These are phyloP conservation scores for Toxoplasma gondii DNA, from an alignment of 169 alveolate species.

Conservation along the genomic window DNA sequence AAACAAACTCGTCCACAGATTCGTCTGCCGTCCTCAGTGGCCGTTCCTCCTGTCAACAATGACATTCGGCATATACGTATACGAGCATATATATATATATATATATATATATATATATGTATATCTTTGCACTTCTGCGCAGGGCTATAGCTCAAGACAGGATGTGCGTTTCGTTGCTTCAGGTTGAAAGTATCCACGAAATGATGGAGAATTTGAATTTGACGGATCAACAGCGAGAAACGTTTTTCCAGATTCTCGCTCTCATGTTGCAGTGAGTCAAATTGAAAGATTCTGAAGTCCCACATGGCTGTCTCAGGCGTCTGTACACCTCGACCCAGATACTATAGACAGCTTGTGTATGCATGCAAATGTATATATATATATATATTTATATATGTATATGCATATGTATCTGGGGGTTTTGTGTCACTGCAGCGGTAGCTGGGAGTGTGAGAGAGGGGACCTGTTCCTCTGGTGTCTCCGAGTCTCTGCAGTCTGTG, in stretches of 20 bases:
- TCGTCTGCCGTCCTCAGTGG: too few species aligned
- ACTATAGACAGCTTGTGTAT: not conserved
- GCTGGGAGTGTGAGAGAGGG: not conserved
- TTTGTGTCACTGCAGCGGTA: not conserved
- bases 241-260: not conserved
- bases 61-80: too few species aligned
- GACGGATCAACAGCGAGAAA: not conserved
- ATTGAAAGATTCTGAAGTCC: too few species aligned
- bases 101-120: not conserved
- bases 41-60: too few species aligned
- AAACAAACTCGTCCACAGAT: too few species aligned
- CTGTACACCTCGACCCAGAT: not conserved
- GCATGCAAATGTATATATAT: too few species aligned
- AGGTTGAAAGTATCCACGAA: not conserved
- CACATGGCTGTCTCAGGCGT: too few species aligned
- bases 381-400: too few species aligned
- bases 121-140: not conserved
- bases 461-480: too few species aligned
- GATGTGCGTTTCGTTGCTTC: not conserved
- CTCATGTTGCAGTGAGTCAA: conserved; percentile 8
- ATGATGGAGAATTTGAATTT: not conserved
- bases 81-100: not conserved
- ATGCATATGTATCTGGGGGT: not conserved
- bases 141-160: too few species aligned
- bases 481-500: not conserved